Conservation (phyloP, 75 land plant species). For the Pinus albicaulis region DNA sequence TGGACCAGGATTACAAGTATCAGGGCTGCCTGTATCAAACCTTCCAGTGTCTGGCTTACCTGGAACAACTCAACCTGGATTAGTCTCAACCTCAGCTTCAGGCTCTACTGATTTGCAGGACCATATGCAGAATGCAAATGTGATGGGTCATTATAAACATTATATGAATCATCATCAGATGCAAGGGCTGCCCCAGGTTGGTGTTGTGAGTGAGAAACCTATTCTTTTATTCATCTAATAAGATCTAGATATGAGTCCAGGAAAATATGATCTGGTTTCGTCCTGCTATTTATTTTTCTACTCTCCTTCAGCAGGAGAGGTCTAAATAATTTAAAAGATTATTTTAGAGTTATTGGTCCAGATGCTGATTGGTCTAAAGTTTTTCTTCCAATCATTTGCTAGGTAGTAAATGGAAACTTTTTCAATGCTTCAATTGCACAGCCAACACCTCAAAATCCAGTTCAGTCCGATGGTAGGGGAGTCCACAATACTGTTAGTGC, state of each 20-base stretch:
- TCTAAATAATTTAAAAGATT: neutral
- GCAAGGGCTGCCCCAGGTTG: neutral
- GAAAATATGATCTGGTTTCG: too few relatives aligned
- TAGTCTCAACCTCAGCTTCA: conserved; percentile 5
- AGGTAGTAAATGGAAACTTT: conserved; percentile 6
- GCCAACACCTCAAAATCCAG: neutral
- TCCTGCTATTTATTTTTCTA: too few relatives aligned
- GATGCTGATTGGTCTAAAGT: neutral
- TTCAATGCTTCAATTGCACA: conserved; percentile 7
- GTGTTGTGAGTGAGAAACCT: neutral
- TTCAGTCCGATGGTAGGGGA: conserved; percentile 8
- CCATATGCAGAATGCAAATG: conserved; percentile 3
- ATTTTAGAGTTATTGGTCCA: neutral
- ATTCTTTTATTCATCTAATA: neutral
- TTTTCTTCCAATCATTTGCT: neutral
- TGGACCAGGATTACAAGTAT: conserved; percentile 11
- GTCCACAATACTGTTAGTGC: neutral
- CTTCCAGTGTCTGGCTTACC: conserved; percentile 6
- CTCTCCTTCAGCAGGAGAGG: too few relatives aligned
- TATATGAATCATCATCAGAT: conserved; percentile 1
- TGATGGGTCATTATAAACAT: conserved; percentile 3
- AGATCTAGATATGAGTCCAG: too few relatives aligned
- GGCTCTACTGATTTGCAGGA: neutral
- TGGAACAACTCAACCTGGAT: conserved; percentile 10
- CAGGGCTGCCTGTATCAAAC: conserved; percentile 15